These are phyloP conservation scores for Hsuehochloa calcarea DNA, from an alignment of 176 grass and related monocot species.

Conservation along the genomic window DNA sequence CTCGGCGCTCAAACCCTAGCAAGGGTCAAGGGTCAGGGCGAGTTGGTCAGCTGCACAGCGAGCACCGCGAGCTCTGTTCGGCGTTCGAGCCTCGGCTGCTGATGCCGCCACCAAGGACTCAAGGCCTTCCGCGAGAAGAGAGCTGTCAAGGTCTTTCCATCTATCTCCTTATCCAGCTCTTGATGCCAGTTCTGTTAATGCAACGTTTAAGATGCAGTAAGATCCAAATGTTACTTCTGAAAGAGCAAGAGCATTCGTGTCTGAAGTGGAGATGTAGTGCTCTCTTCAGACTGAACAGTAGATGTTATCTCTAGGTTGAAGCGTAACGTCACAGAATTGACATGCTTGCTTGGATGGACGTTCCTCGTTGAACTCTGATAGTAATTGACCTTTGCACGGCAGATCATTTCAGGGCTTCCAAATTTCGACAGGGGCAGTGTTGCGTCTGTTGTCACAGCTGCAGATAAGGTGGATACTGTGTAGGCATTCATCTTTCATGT, in stretches of 20 bases:
- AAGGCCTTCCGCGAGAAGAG: slow-evolving; percentile 57
- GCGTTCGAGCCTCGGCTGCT: slow-evolving; percentile 52
- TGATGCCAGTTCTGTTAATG: not conserved
- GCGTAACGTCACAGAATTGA: not conserved
- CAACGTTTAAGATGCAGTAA: not conserved
- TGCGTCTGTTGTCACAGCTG: slow-evolving; percentile 83
- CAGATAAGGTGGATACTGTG: slow-evolving; percentile 59
- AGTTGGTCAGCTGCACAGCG: not conserved
- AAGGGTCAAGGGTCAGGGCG: too few relatives aligned
- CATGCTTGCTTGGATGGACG: not conserved
- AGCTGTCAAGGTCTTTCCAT: slow-evolving; percentile 71
- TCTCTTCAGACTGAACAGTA: not conserved
- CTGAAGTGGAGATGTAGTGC: slow-evolving; percentile 17
- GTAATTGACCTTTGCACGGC: slow-evolving; percentile 12
- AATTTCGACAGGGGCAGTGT: slow-evolving; percentile 80
- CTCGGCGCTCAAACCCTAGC: too few relatives aligned
- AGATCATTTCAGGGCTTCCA: slow-evolving; percentile 91
- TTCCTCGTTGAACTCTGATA: not conserved
- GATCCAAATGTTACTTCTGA: not conserved
- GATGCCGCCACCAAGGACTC: slow-evolving; percentile 57
- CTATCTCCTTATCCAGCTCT: not conserved
- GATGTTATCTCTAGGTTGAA: slow-evolving; percentile 6
- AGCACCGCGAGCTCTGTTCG: slow-evolving; percentile 37
- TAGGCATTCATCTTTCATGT: not conserved
- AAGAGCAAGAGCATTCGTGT: not conserved